Evolutionary conservation across 805 yeast species (phyloP), one percentile per base, ranked within the genome.

Genomic region (Phaffomyces antillensis): DNA sequence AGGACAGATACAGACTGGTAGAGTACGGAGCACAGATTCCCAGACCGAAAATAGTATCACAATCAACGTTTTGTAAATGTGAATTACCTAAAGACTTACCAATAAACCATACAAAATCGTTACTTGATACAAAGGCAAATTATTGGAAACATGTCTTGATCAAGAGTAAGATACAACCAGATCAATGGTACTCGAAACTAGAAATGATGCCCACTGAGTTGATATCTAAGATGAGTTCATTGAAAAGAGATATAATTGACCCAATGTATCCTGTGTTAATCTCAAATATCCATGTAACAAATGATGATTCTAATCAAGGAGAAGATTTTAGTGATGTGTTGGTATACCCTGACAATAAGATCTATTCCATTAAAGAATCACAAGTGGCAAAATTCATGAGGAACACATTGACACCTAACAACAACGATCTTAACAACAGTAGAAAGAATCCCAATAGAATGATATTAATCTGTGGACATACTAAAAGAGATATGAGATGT

Each of bases 381-480:
- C 39, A 36, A 26, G 55, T 67, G 2, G 51, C 50, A 24, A 52
- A 62, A 33, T 77, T 79, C 50, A 61, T 76, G 53, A 55, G 60
- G 18, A 64, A 61, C 33, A 72, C 67, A 50, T 54, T 77, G 37
- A 60, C 62, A 6, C 76, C 78, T 0, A 50, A 58, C 8, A 16
- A 30, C 13, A 13, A 33, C 26, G 4, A 18, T 23, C 13, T 20
- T 5, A 40, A 37, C 13, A 17, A 20, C 10, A 62, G 61, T 1
- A 20, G 26, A n/a, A 36, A 46, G 52, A 51, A 50, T 33, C 36
- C 28, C 18, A 43, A 48, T 4, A 35, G 35, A 37, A 40, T 75
- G 35, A 63, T 81, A 1, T 60, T 83, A 25, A 72, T 81, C 1
- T 84, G 93, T 62, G 90, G 87, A 0, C 93, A 84, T 55, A 54